Percentiles rank a stretch among this genome's conserved stretches.
Conservation (phyloP, 208 protist genomes). For the Leishmania tarentolae region DNA sequence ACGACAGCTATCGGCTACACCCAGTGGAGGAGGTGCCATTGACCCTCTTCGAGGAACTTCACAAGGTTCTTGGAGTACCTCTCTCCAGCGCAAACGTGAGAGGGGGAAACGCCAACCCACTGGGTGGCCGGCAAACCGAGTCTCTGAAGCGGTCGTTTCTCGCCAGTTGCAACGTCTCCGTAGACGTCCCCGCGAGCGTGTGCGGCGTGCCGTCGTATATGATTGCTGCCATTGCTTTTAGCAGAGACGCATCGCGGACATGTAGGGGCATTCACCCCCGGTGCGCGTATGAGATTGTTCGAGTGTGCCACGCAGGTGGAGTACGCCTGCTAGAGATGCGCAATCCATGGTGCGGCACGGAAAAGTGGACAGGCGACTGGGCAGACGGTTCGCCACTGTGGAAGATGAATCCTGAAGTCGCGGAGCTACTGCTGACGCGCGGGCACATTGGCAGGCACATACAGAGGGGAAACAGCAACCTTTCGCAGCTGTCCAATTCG, state of each 20-base stretch:
- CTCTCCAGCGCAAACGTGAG: neutral
- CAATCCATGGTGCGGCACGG: conserved; percentile 35
- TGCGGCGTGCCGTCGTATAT: neutral
- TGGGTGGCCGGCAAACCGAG: neutral
- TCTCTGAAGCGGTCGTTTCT: neutral
- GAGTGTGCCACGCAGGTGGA: conserved; percentile 61
- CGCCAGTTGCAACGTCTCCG: neutral
- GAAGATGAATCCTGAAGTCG: conserved; percentile 63
- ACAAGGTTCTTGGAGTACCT: conserved; percentile 5
- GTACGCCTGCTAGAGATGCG: conserved; percentile 63
- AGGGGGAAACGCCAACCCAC: neutral
- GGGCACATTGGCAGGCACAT: neutral
- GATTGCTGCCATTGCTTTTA: conserved; percentile 46
- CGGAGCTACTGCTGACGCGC: conserved; percentile 33
- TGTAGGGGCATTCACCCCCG: conserved; percentile 60
- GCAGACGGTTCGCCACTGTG: conserved; percentile 67
- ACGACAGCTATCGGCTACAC: conserved; percentile 26
- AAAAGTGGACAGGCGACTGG: conserved; percentile 81
- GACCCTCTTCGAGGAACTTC: conserved; percentile 15
- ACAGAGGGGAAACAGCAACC: neutral
- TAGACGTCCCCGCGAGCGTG: conserved; percentile 3
- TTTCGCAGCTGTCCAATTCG: neutral
- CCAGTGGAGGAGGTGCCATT: conserved; percentile 14
- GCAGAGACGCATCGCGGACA: conserved; percentile 27
- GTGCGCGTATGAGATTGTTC: conserved; percentile 59